Evolutionary conservation across 768 basidiomycete species (phyloP).

Genomic region (Piloderma croceum): DNA sequence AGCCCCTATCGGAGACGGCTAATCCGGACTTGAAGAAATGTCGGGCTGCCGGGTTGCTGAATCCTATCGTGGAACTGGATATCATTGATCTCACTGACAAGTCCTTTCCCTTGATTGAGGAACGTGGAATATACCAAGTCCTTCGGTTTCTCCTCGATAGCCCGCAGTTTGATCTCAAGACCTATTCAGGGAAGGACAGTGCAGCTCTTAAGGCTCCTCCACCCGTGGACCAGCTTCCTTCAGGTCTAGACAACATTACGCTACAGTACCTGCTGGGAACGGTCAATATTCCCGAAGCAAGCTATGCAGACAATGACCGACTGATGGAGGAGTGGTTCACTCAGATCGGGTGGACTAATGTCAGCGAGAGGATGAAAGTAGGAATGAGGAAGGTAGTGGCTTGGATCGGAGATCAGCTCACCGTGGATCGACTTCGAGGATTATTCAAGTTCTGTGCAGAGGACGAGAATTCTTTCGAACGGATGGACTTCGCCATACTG

Average conservation of each 20-base stretch:
- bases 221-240: conserved; percentile 22
- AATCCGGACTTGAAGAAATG: conserved; percentile 18
- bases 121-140: conserved; percentile 14
- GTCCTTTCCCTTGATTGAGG: conserved; percentile 11
- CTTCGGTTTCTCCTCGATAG: conserved; percentile 22
- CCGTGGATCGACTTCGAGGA: conserved; percentile 30
- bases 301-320: conserved; percentile 32
- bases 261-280: conserved; percentile 33
- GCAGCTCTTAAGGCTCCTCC: conserved; percentile 11
- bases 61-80: conserved; percentile 19
- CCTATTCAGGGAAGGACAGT: conserved; percentile 19
- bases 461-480: conserved; percentile 36
- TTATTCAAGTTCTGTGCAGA: conserved; percentile 29
- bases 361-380: conserved; percentile 18
- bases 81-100: conserved; percentile 15
- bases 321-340: conserved; percentile 27
- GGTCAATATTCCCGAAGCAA: conserved; percentile 32
- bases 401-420: conserved; percentile 36
- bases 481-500: conserved; percentile 29
- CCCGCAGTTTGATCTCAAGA: conserved; percentile 25
- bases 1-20: conserved; percentile 5
- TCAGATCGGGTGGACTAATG: conserved; percentile 20
- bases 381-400: conserved; percentile 21
- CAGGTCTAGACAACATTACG: conserved; percentile 21
- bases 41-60: conserved; percentile 16